A percentile compares a stretch with the other conserved stretches of the same genome.
These are phyloP conservation scores for Laetiporus sulphureus DNA, from an alignment of 1,284 basidiomycete genomes.

Conservation along the genomic window DNA sequence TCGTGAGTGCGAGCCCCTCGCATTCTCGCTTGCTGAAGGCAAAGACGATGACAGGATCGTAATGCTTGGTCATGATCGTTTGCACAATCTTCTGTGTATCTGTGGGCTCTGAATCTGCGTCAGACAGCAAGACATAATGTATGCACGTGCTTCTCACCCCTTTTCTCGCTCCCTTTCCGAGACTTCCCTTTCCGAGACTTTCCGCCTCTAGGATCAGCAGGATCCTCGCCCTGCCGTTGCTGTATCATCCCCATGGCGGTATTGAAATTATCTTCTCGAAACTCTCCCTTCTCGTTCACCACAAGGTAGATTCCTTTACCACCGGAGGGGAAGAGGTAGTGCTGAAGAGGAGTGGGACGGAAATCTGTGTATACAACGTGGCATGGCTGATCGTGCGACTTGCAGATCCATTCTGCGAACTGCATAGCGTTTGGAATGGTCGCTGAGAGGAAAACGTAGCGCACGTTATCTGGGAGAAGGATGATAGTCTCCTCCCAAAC, in stretches of 20 bases:
- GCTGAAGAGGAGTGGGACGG: conserved; percentile 95
- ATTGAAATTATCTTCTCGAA: conserved; percentile 95
- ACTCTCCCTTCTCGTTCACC: conserved; percentile 96
- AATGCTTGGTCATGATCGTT: conserved; percentile 98
- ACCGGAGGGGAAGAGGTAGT: conserved; percentile 96
- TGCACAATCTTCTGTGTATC: conserved; percentile 99
- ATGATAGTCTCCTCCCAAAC: conserved; percentile 95
- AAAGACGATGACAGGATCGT: conserved; percentile 98
- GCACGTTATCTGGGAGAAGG: conserved; percentile 90
- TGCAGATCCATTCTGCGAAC: conserved; percentile 98
- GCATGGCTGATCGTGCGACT: conserved; percentile 96
- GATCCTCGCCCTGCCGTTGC: conserved; percentile 85
- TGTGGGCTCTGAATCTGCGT: conserved; percentile 53
- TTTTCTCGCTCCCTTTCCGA: conserved; percentile 84
- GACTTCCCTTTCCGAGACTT: conserved; percentile 87
- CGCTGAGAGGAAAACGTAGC: conserved; percentile 98
- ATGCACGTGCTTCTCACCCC: conserved; percentile 47
- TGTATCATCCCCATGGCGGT: conserved; percentile 96
- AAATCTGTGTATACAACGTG: conserved; percentile 99
- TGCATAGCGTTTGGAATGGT: conserved; percentile 99
- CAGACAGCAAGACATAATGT: conserved; percentile 1
- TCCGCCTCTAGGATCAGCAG: conserved; percentile 75
- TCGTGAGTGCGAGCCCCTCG: conserved; percentile 84
- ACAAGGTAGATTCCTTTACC: conserved; percentile 97
- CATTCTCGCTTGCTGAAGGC: conserved; percentile 99